These are phyloP conservation scores for Sporothrix humicola DNA, from an alignment of 2,329 filamentous ascomycete genomes.

Conservation along the genomic window DNA sequence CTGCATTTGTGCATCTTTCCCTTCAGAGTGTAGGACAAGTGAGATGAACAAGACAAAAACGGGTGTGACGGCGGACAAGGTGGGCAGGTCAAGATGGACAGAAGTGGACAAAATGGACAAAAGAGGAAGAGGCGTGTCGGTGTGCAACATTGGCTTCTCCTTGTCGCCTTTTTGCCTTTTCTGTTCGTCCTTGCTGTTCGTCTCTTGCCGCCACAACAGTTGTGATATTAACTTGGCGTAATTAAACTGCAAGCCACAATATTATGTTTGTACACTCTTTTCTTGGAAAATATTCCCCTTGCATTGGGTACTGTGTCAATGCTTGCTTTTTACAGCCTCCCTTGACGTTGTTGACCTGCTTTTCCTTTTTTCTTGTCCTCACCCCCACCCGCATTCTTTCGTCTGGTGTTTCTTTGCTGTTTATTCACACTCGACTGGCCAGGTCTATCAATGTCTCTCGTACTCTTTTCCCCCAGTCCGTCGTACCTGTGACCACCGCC, in stretches of 20 bases:
- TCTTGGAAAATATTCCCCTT: not conserved
- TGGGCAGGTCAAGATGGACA: not conserved
- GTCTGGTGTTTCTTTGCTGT: not conserved
- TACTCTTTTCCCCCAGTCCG: not conserved
- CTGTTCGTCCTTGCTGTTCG: too few relatives aligned
- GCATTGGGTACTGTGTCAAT: not conserved
- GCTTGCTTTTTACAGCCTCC: not conserved
- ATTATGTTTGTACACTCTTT: not conserved
- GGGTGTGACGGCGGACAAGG: conserved; percentile 17
- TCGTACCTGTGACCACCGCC: too few relatives aligned
- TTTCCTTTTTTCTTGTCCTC: not conserved
- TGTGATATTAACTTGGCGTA: not conserved
- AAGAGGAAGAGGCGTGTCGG: not conserved
- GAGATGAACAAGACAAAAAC: conserved; percentile 16
- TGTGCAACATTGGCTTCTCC: not conserved
- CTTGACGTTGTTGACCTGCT: not conserved
- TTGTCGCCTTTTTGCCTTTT: not conserved
- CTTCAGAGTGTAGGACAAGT: not conserved
- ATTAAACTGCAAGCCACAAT: conserved; percentile 1
- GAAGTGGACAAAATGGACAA: too few relatives aligned
- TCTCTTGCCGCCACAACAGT: not conserved
- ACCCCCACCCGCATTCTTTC: not conserved
- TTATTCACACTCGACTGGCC: not conserved
- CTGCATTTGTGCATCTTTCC: not conserved
- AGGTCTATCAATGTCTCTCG: not conserved